Evolutionary conservation across 805 yeast genomes (phyloP).

Genomic region (Candida ulmi): DNA sequence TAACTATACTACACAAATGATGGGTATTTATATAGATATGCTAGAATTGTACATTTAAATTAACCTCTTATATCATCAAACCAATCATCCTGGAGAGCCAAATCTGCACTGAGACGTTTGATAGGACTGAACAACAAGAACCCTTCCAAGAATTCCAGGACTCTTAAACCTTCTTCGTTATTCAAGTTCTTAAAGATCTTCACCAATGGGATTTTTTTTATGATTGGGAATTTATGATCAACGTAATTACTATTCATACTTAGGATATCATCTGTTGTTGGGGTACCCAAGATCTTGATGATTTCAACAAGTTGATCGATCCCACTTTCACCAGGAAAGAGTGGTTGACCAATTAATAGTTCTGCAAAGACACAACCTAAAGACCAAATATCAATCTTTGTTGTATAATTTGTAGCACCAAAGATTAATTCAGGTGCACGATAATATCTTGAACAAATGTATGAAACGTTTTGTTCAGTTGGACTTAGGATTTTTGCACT

Average conservation of each 20-base stretch:
- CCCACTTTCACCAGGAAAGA: constrained; percentile 97
- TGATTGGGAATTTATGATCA: constrained; percentile 93
- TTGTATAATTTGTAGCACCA: constrained; percentile 94
- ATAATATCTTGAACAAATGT: constrained; percentile 94
- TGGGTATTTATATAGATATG: too few relatives aligned
- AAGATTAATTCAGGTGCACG: constrained; percentile 97
- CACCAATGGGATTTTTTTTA: constrained; percentile 68
- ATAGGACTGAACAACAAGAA: constrained; percentile 66
- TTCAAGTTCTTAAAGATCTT: constrained; percentile 56
- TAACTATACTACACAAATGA: too few relatives aligned
- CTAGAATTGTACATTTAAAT: too few relatives aligned
- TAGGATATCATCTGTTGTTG: constrained; percentile 83
- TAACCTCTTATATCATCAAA: constrained; percentile 44
- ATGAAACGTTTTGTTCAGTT: constrained; percentile 89
- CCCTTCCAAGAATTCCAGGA: constrained; percentile 47
- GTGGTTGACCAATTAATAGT: constrained; percentile 87
- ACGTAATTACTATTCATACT: constrained; percentile 96
- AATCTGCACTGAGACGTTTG: constrained; percentile 54
- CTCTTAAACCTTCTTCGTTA: constrained; percentile 35
- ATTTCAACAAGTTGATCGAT: constrained; percentile 96
- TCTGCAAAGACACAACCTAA: constrained; percentile 99
- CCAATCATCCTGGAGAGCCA: constrained; percentile 46
- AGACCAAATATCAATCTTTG: constrained; percentile 96
- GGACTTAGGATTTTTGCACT: constrained; percentile 89
- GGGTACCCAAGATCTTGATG: constrained; percentile 93